These are phyloP conservation scores for Diplodia corticola DNA, from an alignment of 2,329 filamentous ascomycete species.

Conservation along the genomic window DNA sequence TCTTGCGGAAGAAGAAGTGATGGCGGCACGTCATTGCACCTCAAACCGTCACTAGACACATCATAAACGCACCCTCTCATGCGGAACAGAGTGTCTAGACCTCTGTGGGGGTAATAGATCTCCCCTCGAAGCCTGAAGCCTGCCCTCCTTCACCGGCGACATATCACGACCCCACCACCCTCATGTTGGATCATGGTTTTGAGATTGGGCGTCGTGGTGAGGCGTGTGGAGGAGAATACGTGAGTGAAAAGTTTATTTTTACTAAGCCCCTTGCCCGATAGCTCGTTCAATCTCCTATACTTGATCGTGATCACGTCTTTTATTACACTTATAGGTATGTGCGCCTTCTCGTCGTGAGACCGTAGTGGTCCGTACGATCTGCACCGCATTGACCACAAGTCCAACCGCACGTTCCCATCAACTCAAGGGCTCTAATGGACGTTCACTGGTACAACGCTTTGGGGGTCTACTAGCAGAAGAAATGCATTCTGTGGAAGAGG, in stretches of 20 bases:
- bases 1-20: too few species aligned
- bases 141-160: too few species aligned
- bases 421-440: constrained; percentile 39
- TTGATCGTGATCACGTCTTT: too few species aligned
- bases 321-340: too few species aligned
- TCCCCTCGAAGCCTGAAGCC: too few species aligned
- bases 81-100: background rate
- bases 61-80: background rate
- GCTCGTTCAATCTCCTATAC: too few species aligned
- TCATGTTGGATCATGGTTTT: constrained; percentile 50
- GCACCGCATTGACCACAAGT: constrained; percentile 49
- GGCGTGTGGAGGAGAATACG: constrained; percentile 51
- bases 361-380: constrained; percentile 45
- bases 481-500: background rate
- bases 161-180: background rate
- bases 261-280: too few species aligned
- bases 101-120: background rate
- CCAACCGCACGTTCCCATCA: constrained; percentile 51
- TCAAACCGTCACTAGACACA: background rate
- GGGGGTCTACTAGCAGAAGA: constrained; percentile 33
- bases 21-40: too few species aligned
- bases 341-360: too few species aligned
- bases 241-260: background rate
- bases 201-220: constrained; percentile 49
- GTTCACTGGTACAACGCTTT: constrained; percentile 51